A percentile compares a stretch with the other conserved stretches of the same genome.
Evolutionary conservation across 352 stramenopile species (phyloP).

Genomic region (Phytopythium vexans): DNA sequence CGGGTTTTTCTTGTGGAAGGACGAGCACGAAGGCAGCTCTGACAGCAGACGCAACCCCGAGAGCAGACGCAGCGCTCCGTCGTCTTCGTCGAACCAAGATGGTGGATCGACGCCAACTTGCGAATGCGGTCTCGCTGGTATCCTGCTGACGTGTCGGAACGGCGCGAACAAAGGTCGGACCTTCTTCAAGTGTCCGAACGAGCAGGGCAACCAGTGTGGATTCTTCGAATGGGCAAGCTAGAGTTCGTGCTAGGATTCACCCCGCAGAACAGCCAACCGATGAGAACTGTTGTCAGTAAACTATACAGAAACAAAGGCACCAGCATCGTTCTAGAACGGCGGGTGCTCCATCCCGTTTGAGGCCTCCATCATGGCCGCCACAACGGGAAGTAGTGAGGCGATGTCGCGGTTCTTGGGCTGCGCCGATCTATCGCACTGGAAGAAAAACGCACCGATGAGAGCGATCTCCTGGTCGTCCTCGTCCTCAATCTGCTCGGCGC

Average conservation of each 20-base stretch:
- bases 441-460: conserved; percentile 63
- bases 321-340: conserved; percentile 9
- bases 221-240: conserved; percentile 92
- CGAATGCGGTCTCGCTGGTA: conserved; percentile 34
- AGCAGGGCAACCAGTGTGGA: conserved; percentile 78
- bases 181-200: conserved; percentile 92
- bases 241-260: neutral
- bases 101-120: conserved; percentile 21
- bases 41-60: neutral
- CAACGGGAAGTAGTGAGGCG: conserved; percentile 44
- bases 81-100: neutral
- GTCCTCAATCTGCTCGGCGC: conserved; percentile 35
- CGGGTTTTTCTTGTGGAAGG: conserved; percentile 91
- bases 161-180: conserved; percentile 87
- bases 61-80: conserved; percentile 1
- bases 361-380: conserved; percentile 58
- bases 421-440: conserved; percentile 31
- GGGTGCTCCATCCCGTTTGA: conserved; percentile 27
- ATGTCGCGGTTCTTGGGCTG: conserved; percentile 16
- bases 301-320: no score
- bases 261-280: neutral
- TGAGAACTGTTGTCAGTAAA: neutral
- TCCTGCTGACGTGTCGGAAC: conserved; percentile 64
- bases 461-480: conserved; percentile 52
- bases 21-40: conserved; percentile 43